Conservation (phyloP, 2,329 filamentous ascomycete species). For the Zymoseptoria ardabiliae region DNA sequence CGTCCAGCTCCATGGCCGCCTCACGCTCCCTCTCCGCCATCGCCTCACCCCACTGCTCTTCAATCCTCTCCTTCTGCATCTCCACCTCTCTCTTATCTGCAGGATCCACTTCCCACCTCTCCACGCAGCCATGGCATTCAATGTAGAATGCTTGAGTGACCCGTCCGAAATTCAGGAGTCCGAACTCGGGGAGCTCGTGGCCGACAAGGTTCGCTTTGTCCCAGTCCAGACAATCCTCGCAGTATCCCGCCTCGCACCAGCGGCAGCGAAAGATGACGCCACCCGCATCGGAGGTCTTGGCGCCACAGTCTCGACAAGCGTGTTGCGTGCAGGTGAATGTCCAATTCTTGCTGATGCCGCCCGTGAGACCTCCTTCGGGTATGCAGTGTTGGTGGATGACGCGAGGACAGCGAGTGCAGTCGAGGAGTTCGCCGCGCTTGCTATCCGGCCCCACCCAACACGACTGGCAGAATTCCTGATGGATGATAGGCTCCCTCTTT, state of each 20-base stretch:
- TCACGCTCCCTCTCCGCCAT: slow-evolving; percentile 5
- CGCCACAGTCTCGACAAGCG: slow-evolving; percentile 46
- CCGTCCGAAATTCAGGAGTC: slow-evolving; percentile 41
- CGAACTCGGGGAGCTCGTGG: slow-evolving; percentile 46
- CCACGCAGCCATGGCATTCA: slow-evolving; percentile 41
- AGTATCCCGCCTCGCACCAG: slow-evolving; percentile 50
- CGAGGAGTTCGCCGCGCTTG: slow-evolving; percentile 35
- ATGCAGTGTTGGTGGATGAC: slow-evolving; percentile 46
- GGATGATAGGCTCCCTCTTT: slow-evolving; percentile 41
- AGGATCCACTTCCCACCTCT: slow-evolving; percentile 29
- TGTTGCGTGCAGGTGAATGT: slow-evolving; percentile 50
- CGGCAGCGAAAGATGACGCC: slow-evolving; percentile 48
- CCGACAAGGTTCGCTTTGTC: slow-evolving; percentile 44
- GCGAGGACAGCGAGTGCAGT: slow-evolving; percentile 48
- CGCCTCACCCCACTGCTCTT: background rate
- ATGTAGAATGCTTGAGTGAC: slow-evolving; percentile 45
- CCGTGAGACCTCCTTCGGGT: slow-evolving; percentile 30
- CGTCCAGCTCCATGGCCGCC: slow-evolving; percentile 1
- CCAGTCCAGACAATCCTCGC: slow-evolving; percentile 54
- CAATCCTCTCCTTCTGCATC: slow-evolving; percentile 7
- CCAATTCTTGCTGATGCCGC: slow-evolving; percentile 30
- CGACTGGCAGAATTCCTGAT: slow-evolving; percentile 48
- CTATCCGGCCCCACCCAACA: slow-evolving; percentile 38
- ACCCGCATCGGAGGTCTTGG: slow-evolving; percentile 44
- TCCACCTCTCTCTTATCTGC: slow-evolving; percentile 7